phyloP scores from a whole-genome alignment of 176 grass and related monocot genomes.

The Tillandsia fasciculata region DNA sequence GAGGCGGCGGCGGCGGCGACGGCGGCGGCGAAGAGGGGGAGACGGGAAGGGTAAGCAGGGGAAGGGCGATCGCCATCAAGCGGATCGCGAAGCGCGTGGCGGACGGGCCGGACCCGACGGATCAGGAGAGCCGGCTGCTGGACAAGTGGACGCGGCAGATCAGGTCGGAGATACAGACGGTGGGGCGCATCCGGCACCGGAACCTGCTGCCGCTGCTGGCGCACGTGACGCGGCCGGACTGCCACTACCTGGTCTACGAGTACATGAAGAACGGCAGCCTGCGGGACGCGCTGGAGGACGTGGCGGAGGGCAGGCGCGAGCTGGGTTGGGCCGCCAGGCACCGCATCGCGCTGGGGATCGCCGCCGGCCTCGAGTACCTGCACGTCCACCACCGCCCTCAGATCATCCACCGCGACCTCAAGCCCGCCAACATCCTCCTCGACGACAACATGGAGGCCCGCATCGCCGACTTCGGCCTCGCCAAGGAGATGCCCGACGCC shows the following conservation, averaged over 20 bases:
- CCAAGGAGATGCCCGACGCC: slow-evolving; percentile 49
- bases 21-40: neutral
- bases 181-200: slow-evolving; percentile 71
- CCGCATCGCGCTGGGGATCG: slow-evolving; percentile 52
- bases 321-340: slow-evolving; percentile 51
- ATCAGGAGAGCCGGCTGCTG: slow-evolving; percentile 51
- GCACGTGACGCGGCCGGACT: slow-evolving; percentile 50
- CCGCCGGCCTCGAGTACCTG: slow-evolving; percentile 69
- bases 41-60: neutral
- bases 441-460: slow-evolving; percentile 70
- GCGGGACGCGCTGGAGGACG: slow-evolving; percentile 27
- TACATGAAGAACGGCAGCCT: slow-evolving; percentile 88
- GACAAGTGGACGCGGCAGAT: slow-evolving; percentile 68
- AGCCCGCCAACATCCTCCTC: slow-evolving; percentile 82
- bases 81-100: slow-evolving; percentile 33
- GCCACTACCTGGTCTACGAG: slow-evolving; percentile 88
- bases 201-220: slow-evolving; percentile 67
- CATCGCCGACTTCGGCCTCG: slow-evolving; percentile 78
- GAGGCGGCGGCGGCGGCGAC: slow-evolving; percentile 42
- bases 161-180: slow-evolving; percentile 80
- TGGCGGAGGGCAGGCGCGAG: neutral
- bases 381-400: slow-evolving; percentile 54
- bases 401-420: slow-evolving; percentile 82
- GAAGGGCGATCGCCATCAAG: slow-evolving; percentile 60
- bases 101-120: slow-evolving; percentile 15